A percentile compares a stretch with the other conserved stretches of the same genome.
These are phyloP conservation scores for Glycyrrhiza uralensis DNA, from an alignment of 306 rosid genomes.

Conservation along the genomic window DNA sequence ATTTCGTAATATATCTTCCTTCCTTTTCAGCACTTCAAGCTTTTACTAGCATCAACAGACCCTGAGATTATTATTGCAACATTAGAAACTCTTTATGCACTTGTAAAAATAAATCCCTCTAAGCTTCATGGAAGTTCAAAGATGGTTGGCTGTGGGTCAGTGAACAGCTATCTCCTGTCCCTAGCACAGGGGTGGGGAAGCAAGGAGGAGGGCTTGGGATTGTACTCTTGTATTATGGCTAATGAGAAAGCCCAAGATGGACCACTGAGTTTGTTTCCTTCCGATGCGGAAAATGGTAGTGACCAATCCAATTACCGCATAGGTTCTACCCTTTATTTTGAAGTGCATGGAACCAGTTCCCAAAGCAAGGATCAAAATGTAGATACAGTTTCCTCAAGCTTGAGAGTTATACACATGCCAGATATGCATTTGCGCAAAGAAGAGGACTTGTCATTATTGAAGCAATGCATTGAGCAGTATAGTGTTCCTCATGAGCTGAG, in stretches of 20 bases:
- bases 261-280: slow-evolving; percentile 73
- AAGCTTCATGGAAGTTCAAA: slow-evolving; percentile 91
- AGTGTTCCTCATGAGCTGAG: slow-evolving; percentile 72
- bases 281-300: slow-evolving; percentile 62
- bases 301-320: slow-evolving; percentile 66
- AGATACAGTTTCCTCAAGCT: slow-evolving; percentile 43
- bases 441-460: slow-evolving; percentile 70
- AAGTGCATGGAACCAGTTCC: slow-evolving; percentile 57
- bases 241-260: slow-evolving; percentile 74
- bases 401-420: slow-evolving; percentile 72
- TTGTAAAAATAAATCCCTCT: slow-evolving; percentile 89
- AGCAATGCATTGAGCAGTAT: slow-evolving; percentile 74
- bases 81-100: slow-evolving; percentile 85
- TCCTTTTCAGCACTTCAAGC: slow-evolving; percentile 82
- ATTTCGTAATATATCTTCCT: neutral
- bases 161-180: slow-evolving; percentile 82
- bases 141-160: slow-evolving; percentile 89
- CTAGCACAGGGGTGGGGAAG: slow-evolving; percentile 99
- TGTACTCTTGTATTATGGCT: slow-evolving; percentile 82
- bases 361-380: slow-evolving; percentile 48
- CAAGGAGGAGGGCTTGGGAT: slow-evolving; percentile 97
- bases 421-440: slow-evolving; percentile 79
- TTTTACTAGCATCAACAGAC: slow-evolving; percentile 85
- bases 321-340: slow-evolving; percentile 94
- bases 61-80: slow-evolving; percentile 86